Evolutionary conservation across 805 yeast species (phyloP).

Genomic region (Groenewaldozyma tartarivorans): DNA sequence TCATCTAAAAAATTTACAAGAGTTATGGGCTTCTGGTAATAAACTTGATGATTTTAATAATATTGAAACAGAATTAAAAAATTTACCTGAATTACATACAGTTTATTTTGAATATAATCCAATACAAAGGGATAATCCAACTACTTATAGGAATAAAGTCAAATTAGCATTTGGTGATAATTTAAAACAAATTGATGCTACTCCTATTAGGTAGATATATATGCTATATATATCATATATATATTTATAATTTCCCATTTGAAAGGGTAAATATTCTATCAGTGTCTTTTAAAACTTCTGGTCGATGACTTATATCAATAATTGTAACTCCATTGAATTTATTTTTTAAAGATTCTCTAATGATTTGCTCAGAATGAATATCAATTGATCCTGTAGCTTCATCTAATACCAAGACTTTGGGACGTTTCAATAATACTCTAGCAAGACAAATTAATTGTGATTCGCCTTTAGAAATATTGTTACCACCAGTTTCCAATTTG

Average conservation of each 20-base stretch:
- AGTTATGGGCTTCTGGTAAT: conserved; percentile 88
- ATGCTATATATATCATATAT: neutral
- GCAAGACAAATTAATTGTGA: conserved; percentile 72
- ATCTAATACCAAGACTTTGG: conserved; percentile 53
- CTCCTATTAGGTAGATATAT: conserved; percentile 34
- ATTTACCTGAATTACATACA: conserved; percentile 60
- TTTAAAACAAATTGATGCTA: conserved; percentile 82
- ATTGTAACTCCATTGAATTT: conserved; percentile 70
- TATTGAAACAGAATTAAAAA: conserved; percentile 54
- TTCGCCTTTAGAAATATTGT: conserved; percentile 63
- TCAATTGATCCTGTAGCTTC: conserved; percentile 64
- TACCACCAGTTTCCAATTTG: conserved; percentile 50
- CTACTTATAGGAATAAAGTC: conserved; percentile 78
- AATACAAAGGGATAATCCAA: conserved; percentile 58
- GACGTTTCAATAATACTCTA: conserved; percentile 58
- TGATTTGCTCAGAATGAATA: conserved; percentile 63
- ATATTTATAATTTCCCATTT: conserved; percentile 34
- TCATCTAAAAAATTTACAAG: conserved; percentile 68
- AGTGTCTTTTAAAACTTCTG: conserved; percentile 59
- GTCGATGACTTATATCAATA: conserved; percentile 76
- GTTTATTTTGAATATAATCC: conserved; percentile 95
- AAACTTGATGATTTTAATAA: conserved; percentile 58
- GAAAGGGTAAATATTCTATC: conserved; percentile 51
- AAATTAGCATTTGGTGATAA: conserved; percentile 62
- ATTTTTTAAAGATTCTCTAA: conserved; percentile 59